These are phyloP conservation scores for Exophiala viscosa DNA, from an alignment of 2,329 filamentous ascomycete genomes.

Conservation along the genomic window DNA sequence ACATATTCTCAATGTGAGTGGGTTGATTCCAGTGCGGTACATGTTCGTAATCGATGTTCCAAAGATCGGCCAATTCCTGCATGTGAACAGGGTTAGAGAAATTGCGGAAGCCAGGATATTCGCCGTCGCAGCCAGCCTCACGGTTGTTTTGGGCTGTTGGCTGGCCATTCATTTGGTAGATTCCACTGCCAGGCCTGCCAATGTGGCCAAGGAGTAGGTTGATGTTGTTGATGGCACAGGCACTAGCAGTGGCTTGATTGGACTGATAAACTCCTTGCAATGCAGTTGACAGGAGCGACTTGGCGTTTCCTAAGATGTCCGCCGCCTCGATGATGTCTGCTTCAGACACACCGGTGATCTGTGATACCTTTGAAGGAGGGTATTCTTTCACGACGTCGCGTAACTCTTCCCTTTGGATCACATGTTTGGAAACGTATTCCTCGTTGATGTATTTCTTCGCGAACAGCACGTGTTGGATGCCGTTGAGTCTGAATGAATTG, in stretches of 20 bases:
- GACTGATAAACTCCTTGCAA: slow-evolving; percentile 42
- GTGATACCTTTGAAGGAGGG: slow-evolving; percentile 33
- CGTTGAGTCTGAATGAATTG: slow-evolving; percentile 30
- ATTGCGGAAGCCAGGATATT: slow-evolving; percentile 39
- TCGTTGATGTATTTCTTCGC: slow-evolving; percentile 36
- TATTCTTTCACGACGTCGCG: slow-evolving; percentile 32
- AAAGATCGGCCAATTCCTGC: slow-evolving; percentile 36
- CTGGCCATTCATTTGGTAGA: slow-evolving; percentile 42
- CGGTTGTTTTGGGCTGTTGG: slow-evolving; percentile 42
- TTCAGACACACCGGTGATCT: slow-evolving; percentile 36
- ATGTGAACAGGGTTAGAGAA: slow-evolving; percentile 36
- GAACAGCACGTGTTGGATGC: slow-evolving; percentile 38
- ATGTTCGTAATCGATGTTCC: slow-evolving; percentile 36
- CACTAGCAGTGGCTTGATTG: slow-evolving; percentile 40
- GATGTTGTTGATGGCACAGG: slow-evolving; percentile 43
- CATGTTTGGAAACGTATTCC: slow-evolving; percentile 32
- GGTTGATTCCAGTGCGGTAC: slow-evolving; percentile 40
- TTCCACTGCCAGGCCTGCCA: slow-evolving; percentile 35
- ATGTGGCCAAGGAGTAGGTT: slow-evolving; percentile 37
- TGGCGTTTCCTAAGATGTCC: slow-evolving; percentile 33
- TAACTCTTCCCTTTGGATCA: slow-evolving; percentile 32
- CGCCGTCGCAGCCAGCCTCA: slow-evolving; percentile 39
- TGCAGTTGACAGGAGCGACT: slow-evolving; percentile 36
- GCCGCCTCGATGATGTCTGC: slow-evolving; percentile 33
- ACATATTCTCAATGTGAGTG: slow-evolving; percentile 37